Base-by-base conservation (phyloP, 345 rosid species). In the Anastatica hierochuntica region DNA sequence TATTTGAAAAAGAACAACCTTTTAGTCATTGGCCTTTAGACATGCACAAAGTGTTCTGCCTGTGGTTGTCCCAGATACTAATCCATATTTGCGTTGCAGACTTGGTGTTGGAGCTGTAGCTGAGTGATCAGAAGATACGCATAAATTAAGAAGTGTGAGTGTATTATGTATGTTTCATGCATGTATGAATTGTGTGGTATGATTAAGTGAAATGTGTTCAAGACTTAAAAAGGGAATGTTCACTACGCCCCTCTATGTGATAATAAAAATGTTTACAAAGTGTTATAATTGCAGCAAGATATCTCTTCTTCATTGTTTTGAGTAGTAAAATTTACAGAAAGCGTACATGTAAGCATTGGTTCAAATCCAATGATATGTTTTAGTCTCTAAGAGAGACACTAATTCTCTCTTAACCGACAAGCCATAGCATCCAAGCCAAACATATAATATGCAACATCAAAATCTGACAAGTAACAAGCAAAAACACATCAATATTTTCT, bases 91-190 rank as follows among this genome's bases (percentile, higher is more conserved):
- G 45, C 18, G 34, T 30, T 74, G 80, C 70, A 90, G 95, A 86
- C 68, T 73, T 90, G 70, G 95, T 90, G 72, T 58, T 90, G 94
- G 94, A 90, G 84, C 90, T 86, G 74, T 77, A 83, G 78, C 31
- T 43, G 70, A 39, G 62, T 47, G 37, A 44, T 49, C 64, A 37
- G 58, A 58, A 58, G 49, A 52, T 51, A 42, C 29, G 60, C 31
- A 17, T 43, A 50, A 24, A 43, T 14, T 52, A 64, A 73, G 66
- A 49, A 48, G 56, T 68, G 67, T 30, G 45, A 35, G 62, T 43
- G 47, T 58, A 53, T 31, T 67, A 36, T 56, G 38, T 24, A 53
- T 35, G 55, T 60, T 56, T 51, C 29, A 72, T 70, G 61, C 73
- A 49, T 65, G 60, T 53, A 59, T 40, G 59, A 63, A 51, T 70